These are phyloP conservation scores for Diaporthe batatas DNA, from an alignment of 2,329 filamentous ascomycete genomes.

Conservation along the genomic window DNA sequence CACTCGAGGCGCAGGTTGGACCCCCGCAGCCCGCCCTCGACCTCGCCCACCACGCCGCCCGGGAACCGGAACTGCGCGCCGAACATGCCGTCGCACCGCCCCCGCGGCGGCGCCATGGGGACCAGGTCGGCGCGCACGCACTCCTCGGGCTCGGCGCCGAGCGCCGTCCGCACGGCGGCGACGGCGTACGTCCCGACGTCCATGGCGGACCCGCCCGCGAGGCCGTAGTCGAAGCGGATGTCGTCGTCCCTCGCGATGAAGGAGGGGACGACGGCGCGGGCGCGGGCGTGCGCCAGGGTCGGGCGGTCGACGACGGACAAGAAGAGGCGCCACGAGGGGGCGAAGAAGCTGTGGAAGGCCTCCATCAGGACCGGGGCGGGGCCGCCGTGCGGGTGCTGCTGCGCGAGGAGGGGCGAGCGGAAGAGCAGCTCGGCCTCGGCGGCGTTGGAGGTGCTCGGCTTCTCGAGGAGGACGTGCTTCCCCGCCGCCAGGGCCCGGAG, in stretches of 20 bases:
- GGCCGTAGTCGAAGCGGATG: conserved; percentile 58
- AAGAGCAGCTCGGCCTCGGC: conserved; percentile 61
- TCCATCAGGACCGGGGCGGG: conserved; percentile 64
- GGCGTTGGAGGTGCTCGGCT: conserved; percentile 62
- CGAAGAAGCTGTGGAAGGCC: conserved; percentile 65
- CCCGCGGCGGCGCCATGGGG: conserved; percentile 48
- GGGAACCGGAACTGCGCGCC: conserved; percentile 55
- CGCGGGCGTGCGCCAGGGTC: conserved; percentile 53
- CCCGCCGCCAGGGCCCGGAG: conserved; percentile 60
- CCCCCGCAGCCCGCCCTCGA: conserved; percentile 48
- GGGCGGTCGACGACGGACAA: conserved; percentile 54
- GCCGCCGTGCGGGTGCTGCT: too few species aligned
- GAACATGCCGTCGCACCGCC: conserved; percentile 53
- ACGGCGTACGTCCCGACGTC: conserved; percentile 58
- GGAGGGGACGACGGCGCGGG: conserved; percentile 49
- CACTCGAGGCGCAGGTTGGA: conserved; percentile 44
- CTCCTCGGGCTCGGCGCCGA: conserved; percentile 54
- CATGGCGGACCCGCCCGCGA: conserved; percentile 58
- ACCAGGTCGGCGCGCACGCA: conserved; percentile 52
- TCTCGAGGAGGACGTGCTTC: conserved; percentile 70
- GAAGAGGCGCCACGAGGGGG: conserved; percentile 62
- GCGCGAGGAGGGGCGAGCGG: conserved; percentile 52
- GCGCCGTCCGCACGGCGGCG: conserved; percentile 55
- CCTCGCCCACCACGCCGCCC: conserved; percentile 53
- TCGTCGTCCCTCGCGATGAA: conserved; percentile 53